Percentiles rank a stretch among this genome's conserved stretches.
Conservation (phyloP, 257 asterid species). For the Voacanga thouarsii region DNA sequence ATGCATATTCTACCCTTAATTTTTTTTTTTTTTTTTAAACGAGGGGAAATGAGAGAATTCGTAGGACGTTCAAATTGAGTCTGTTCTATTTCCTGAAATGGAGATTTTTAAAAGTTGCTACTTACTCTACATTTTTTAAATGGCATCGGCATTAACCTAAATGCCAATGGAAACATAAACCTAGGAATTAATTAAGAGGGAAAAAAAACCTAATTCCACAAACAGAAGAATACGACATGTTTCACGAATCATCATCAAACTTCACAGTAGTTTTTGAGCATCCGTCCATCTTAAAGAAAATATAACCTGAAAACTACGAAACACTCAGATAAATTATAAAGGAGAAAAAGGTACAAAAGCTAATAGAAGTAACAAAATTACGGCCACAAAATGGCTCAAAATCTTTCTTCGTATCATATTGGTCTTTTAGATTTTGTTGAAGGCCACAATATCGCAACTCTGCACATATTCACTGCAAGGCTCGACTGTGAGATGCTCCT, state of each 20-base stretch:
- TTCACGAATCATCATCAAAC: not conserved
- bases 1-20: too few relatives aligned
- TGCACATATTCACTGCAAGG: slow-evolving; percentile 45
- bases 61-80: too few relatives aligned
- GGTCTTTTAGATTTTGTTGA: slow-evolving; percentile 47
- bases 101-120: too few relatives aligned
- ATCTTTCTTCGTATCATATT: not conserved
- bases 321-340: not conserved
- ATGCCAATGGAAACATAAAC: too few relatives aligned
- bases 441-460: slow-evolving; percentile 57
- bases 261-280: not conserved
- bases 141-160: too few relatives aligned
- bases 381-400: slow-evolving; percentile 15
- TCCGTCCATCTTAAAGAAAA: not conserved
- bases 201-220: not conserved
- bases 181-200: too few relatives aligned
- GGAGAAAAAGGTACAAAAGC: not conserved
- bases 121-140: too few relatives aligned
- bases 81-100: too few relatives aligned
- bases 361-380: slow-evolving; percentile 29
- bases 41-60: too few relatives aligned
- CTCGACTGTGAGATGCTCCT: slow-evolving; percentile 44
- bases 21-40: too few relatives aligned
- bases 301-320: not conserved
- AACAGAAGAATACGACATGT: not conserved